A percentile compares a stretch with the other conserved stretches of the same genome.
These are phyloP conservation scores for Yamadazyma sp. DNA, from an alignment of 1,139 yeast species.

Conservation along the genomic window DNA sequence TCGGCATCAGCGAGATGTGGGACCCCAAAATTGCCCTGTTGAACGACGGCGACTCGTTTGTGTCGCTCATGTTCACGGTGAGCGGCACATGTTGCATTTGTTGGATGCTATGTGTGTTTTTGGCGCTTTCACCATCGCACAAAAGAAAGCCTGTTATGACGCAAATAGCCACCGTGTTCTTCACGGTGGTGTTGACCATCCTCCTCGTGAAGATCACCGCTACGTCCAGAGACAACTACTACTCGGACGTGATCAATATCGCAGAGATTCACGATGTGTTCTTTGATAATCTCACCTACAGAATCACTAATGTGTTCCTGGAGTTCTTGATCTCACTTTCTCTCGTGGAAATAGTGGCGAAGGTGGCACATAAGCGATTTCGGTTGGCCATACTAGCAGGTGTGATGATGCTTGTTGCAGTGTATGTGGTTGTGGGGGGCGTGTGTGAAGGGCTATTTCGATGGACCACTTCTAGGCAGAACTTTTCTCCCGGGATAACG, in stretches of 20 bases:
- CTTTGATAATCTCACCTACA: slow-evolving; percentile 27
- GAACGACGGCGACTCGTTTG: slow-evolving; percentile 45
- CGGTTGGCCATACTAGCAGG: slow-evolving; percentile 10
- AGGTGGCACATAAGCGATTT: slow-evolving; percentile 23
- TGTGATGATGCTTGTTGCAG: slow-evolving; percentile 18
- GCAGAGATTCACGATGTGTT: slow-evolving; percentile 30
- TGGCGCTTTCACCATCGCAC: slow-evolving; percentile 46
- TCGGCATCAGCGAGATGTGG: slow-evolving; percentile 3
- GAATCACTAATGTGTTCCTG: slow-evolving; percentile 30
- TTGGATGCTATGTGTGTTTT: slow-evolving; percentile 55
- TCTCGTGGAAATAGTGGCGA: slow-evolving; percentile 37
- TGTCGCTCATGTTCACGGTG: slow-evolving; percentile 42
- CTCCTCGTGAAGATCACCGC: slow-evolving; percentile 37
- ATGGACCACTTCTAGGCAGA: neutral
- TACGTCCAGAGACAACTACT: slow-evolving; percentile 35
- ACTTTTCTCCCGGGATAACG: neutral
- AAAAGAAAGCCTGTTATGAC: slow-evolving; percentile 48
- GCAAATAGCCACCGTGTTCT: slow-evolving; percentile 46
- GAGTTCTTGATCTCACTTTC: slow-evolving; percentile 39
- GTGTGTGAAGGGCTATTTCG: slow-evolving; percentile 13
- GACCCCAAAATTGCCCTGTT: slow-evolving; percentile 19
- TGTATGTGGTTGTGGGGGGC: slow-evolving; percentile 18
- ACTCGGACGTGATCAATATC: slow-evolving; percentile 37
- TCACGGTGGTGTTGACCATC: slow-evolving; percentile 45
- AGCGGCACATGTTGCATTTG: slow-evolving; percentile 46